Base-by-base conservation (phyloP, 345 rosid genomes). In the Syzygium jambos region DNA sequence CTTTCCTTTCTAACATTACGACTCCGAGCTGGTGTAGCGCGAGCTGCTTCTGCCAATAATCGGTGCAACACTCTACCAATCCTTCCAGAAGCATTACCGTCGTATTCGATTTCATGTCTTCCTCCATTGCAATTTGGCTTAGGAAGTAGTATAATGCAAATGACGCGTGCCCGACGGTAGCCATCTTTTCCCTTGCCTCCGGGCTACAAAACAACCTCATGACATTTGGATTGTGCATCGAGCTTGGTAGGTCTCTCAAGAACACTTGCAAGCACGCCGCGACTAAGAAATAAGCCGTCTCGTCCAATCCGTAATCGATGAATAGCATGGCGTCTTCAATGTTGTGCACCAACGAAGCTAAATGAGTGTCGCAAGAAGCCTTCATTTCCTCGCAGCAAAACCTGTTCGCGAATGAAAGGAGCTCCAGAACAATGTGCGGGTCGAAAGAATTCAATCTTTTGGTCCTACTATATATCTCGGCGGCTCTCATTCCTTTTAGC, bases 81-180 rank as follows among this genome's bases (percentile, higher is more conserved):
- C 98, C 93, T 90, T 97, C 99, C 59, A 97, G 89, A 49, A 97
- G 94, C 99, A 95, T 97, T 85, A 96, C 97, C 0, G 98, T 96
- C 2, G 94, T 93, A 91, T 96, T 97, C 41, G 98, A 96, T 91
- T 93, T 97, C 94, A 94, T 91, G 85, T 97, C 99, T 30, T 93
- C 94, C 86, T 97, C 99, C 93, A 97, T 93, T 0, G 94, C 93
- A 61, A 94, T 91, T 90, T 95, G 98, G 90, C 99, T 94, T 85
- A 97, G 89, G 89, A 97, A 95, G 88, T 89, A 93, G 88, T 97
- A 97, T 43, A 97, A 86, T 38, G 93, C 22, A 88, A 97, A 97
- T 3, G 99, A 95, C 46, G 96, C 92, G n/a, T 97, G 98, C 73
- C 99, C 99, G 59, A 87, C 93, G 51, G 90, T 53, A 13, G 93